These are phyloP conservation scores for Fusarium poae DNA, from an alignment of 2,329 filamentous ascomycete species.

Conservation along the genomic window DNA sequence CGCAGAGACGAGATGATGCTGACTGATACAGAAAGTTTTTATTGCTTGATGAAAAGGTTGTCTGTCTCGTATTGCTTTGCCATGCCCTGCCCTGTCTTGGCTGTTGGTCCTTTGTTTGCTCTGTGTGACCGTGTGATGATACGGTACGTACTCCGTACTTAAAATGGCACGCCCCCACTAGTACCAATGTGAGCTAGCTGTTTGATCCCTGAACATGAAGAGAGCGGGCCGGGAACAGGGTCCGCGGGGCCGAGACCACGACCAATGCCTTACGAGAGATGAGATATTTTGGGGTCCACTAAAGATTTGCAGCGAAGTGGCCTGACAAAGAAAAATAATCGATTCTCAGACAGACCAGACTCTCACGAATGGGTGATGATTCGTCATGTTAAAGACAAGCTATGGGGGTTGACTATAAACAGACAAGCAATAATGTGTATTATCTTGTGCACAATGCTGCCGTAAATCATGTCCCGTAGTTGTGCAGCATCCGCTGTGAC, in stretches of 20 bases:
- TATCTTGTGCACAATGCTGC: background rate
- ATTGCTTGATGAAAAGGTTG: background rate
- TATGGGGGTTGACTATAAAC: background rate
- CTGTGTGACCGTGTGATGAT: background rate
- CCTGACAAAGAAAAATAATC: constrained; percentile 1
- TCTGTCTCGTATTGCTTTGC: background rate
- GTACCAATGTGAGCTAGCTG: background rate
- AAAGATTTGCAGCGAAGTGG: background rate
- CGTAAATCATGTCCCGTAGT: background rate
- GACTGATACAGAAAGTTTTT: background rate
- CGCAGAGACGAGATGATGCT: background rate
- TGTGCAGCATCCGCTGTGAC: background rate
- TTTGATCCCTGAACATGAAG: background rate
- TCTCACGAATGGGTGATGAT: background rate
- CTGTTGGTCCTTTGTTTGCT: background rate
- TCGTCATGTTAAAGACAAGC: background rate
- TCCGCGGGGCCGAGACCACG: background rate
- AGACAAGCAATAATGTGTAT: background rate
- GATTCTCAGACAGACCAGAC: background rate
- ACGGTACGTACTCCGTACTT: background rate
- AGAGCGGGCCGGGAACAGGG: background rate
- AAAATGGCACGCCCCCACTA: background rate
- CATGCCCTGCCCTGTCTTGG: background rate
- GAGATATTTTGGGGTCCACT: background rate
- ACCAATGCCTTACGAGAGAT: background rate